These are phyloP conservation scores for Auricularia sp. DNA, from an alignment of 768 basidiomycete species.

Conservation along the genomic window DNA sequence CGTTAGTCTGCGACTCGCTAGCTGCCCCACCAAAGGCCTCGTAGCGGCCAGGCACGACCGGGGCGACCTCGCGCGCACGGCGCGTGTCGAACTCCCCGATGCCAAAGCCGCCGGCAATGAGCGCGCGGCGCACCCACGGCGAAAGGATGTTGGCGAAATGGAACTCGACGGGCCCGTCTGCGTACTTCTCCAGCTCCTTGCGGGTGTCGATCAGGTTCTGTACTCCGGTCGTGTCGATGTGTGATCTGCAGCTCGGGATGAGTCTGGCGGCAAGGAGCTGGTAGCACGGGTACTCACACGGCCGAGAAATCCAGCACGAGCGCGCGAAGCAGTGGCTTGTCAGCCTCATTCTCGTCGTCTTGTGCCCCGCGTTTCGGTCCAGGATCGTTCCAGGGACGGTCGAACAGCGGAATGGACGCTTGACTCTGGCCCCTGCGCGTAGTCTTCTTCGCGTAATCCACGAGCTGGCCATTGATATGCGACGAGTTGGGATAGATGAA, in stretches of 20 bases:
- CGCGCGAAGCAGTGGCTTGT: conserved; percentile 64
- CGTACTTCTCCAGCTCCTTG: conserved; percentile 79
- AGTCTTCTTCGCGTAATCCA: conserved; percentile 69
- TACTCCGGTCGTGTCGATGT: conserved; percentile 85
- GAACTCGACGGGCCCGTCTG: conserved; percentile 73
- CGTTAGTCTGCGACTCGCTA: conserved; percentile 5
- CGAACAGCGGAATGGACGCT: conserved; percentile 47
- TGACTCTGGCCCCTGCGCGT: conserved; percentile 72
- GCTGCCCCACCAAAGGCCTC: conserved; percentile 12
- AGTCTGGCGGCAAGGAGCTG: not conserved
- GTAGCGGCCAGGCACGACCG: conserved; percentile 57
- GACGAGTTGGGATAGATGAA: conserved; percentile 77
- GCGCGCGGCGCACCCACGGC: conserved; percentile 86
- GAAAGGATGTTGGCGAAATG: conserved; percentile 90
- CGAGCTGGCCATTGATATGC: conserved; percentile 56
- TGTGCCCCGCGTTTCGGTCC: conserved; percentile 47
- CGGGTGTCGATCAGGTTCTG: conserved; percentile 88
- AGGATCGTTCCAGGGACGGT: conserved; percentile 92
- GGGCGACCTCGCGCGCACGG: conserved; percentile 49
- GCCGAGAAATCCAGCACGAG: conserved; percentile 86
- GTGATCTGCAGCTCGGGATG: conserved; percentile 36
- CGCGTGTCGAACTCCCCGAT: conserved; percentile 34
- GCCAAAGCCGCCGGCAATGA: conserved; percentile 87
- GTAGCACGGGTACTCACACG: conserved; percentile 38
- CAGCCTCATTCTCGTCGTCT: conserved; percentile 35